Percentiles rank a stretch among this genome's conserved stretches.
These are phyloP conservation scores for Xylaria multiplex DNA, from an alignment of 2,329 filamentous ascomycete genomes.

Conservation along the genomic window DNA sequence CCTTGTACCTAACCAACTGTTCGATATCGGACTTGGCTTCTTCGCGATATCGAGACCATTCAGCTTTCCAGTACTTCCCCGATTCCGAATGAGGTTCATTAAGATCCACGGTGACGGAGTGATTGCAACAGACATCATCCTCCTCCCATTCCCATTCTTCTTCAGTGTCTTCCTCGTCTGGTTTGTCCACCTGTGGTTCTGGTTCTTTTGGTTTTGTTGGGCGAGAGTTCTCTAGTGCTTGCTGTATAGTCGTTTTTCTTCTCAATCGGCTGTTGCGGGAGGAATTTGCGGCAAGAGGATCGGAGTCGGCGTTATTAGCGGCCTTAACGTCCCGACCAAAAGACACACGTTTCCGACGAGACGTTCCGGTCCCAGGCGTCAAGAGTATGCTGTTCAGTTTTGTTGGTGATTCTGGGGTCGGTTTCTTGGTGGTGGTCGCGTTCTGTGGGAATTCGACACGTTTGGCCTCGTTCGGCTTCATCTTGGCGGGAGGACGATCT, in stretches of 20 bases:
- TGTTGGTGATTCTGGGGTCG: slow-evolving; percentile 54
- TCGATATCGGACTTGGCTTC: slow-evolving; percentile 79
- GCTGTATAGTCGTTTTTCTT: slow-evolving; percentile 45
- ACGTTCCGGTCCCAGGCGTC: slow-evolving; percentile 70
- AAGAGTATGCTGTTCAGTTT: slow-evolving; percentile 69
- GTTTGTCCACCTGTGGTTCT: slow-evolving; percentile 41
- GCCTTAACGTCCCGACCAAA: slow-evolving; percentile 68
- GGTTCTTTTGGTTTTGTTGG: slow-evolving; percentile 36
- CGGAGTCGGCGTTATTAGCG: slow-evolving; percentile 45
- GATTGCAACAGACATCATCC: slow-evolving; percentile 60
- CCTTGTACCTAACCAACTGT: slow-evolving; percentile 82
- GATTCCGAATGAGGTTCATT: slow-evolving; percentile 80
- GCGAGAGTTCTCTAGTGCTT: slow-evolving; percentile 47
- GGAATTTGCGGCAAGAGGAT: slow-evolving; percentile 38
- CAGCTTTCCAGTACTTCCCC: slow-evolving; percentile 81
- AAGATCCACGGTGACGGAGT: slow-evolving; percentile 75
- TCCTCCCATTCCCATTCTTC: slow-evolving; percentile 70
- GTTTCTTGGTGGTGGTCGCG: slow-evolving; percentile 36
- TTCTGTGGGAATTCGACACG: slow-evolving; percentile 44
- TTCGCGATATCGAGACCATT: slow-evolving; percentile 78
- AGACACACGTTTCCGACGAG: slow-evolving; percentile 71
- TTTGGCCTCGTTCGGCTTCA: slow-evolving; percentile 52
- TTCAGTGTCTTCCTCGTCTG: slow-evolving; percentile 53
- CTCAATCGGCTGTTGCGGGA: slow-evolving; percentile 36
- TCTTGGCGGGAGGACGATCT: slow-evolving; percentile 48